phyloP scores from a whole-genome alignment of 2,329 filamentous ascomycete genomes.

The Nothophaeocryptopus gaeumannii region DNA sequence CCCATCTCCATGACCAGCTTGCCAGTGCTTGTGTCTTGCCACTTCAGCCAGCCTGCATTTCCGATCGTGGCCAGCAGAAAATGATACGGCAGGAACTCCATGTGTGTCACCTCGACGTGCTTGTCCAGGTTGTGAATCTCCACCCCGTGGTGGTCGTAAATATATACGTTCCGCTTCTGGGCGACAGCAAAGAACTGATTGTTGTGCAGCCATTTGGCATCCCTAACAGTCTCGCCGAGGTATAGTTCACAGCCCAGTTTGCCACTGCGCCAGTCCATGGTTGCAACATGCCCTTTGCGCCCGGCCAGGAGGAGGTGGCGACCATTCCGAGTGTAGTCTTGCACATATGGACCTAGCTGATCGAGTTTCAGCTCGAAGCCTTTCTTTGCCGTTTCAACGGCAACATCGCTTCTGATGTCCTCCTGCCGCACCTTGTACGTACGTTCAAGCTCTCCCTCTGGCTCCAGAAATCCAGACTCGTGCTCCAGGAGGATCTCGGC shows the following conservation, averaged over 20 bases:
- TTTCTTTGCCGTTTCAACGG: constrained; percentile 84
- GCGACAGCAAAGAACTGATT: constrained; percentile 92
- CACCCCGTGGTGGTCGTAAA: constrained; percentile 87
- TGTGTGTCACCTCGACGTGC: constrained; percentile 84
- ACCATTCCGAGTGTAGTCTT: constrained; percentile 88
- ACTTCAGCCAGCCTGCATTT: constrained; percentile 80
- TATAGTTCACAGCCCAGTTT: constrained; percentile 90
- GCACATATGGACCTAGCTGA: constrained; percentile 78
- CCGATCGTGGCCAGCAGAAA: constrained; percentile 87
- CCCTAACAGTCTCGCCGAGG: constrained; percentile 82
- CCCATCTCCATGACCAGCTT: constrained; percentile 81
- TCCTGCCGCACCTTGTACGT: constrained; percentile 92
- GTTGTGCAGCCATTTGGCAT: constrained; percentile 90
- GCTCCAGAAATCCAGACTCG: constrained; percentile 77
- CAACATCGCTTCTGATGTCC: constrained; percentile 72
- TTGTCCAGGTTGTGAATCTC: constrained; percentile 90
- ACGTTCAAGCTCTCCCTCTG: constrained; percentile 81
- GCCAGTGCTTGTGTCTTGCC: constrained; percentile 92
- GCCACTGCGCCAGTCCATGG: constrained; percentile 92
- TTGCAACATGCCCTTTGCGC: constrained; percentile 89
- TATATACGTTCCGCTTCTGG: constrained; percentile 95
- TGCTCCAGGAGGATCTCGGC: constrained; percentile 93
- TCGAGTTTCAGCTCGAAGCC: constrained; percentile 85
- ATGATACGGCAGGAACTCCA: constrained; percentile 96
- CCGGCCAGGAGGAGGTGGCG: constrained; percentile 81